phyloP scores from a whole-genome alignment of 768 basidiomycete species.

The Macrolepiota fuliginosa region DNA sequence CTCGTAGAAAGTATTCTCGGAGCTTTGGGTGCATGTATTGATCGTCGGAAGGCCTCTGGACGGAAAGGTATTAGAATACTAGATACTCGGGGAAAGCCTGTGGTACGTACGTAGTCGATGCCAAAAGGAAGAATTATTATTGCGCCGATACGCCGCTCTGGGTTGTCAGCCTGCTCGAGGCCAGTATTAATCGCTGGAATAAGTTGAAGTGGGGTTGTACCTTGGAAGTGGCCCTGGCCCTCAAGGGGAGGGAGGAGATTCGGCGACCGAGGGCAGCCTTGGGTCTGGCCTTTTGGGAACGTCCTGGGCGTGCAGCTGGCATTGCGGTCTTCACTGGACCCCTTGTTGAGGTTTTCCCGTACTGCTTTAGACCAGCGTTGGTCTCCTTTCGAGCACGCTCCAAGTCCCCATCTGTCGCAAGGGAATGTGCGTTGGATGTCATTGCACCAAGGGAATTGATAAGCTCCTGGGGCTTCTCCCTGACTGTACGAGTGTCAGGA shows the following conservation, averaged over 20 bases:
- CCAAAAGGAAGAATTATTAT: background rate
- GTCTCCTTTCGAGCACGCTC: background rate
- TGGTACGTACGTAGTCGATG: background rate
- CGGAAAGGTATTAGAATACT: background rate
- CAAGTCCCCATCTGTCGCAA: background rate
- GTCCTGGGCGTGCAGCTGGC: background rate
- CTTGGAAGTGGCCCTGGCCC: background rate
- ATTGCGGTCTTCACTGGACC: too few relatives aligned
- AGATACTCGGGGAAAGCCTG: background rate
- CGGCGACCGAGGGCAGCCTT: background rate
- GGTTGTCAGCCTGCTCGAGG: background rate
- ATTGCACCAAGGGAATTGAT: background rate
- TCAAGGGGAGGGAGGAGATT: background rate
- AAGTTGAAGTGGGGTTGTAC: background rate
- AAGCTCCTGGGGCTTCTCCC: background rate
- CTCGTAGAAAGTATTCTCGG: background rate
- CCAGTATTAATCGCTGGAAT: too few relatives aligned
- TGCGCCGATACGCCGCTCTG: background rate
- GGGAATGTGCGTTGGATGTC: background rate
- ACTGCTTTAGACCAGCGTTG: background rate
- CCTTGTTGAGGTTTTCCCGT: background rate
- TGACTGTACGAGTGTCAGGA: too few relatives aligned
- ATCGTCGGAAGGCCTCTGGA: background rate
- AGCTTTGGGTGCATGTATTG: background rate
- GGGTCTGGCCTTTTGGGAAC: background rate